phyloP scores from a whole-genome alignment of 2,329 filamentous ascomycete species.

The Xylariomycetidae sp. region DNA sequence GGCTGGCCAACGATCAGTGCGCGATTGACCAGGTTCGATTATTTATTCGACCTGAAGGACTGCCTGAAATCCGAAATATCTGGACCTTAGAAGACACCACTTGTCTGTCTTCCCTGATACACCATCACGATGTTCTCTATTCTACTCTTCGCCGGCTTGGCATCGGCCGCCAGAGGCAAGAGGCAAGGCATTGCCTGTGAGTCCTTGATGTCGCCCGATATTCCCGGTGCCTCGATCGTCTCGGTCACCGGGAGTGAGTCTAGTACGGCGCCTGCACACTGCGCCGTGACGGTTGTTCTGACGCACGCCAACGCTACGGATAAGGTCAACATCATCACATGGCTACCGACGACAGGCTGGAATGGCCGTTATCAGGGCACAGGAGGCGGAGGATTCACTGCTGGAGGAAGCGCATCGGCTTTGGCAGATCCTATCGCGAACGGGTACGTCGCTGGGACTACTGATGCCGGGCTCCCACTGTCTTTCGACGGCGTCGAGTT shows the following conservation, averaged over 20 bases:
- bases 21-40: too few species aligned
- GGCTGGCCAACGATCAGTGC: too few species aligned
- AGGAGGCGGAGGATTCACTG: neutral
- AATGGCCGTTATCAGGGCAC: neutral
- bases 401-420: neutral
- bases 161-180: neutral
- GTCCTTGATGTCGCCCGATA: conserved; percentile 1
- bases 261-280: neutral
- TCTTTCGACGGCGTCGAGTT: neutral
- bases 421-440: neutral
- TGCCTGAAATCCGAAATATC: too few species aligned
- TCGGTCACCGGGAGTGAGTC: conserved; percentile 2
- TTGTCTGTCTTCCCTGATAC: too few species aligned
- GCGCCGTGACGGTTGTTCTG: conserved; percentile 3
- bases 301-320: conserved; percentile 1
- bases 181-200: neutral
- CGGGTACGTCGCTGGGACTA: neutral
- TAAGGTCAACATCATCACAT: conserved; percentile 2
- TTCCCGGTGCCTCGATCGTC: conserved; percentile 2
- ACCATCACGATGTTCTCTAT: neutral
- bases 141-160: neutral
- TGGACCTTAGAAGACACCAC: too few species aligned
- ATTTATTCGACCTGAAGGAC: too few species aligned
- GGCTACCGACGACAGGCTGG: conserved; percentile 1
- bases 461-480: neutral